phyloP scores from a whole-genome alignment of 2,329 filamentous ascomycete species.

The Aspergillus uvarum region DNA sequence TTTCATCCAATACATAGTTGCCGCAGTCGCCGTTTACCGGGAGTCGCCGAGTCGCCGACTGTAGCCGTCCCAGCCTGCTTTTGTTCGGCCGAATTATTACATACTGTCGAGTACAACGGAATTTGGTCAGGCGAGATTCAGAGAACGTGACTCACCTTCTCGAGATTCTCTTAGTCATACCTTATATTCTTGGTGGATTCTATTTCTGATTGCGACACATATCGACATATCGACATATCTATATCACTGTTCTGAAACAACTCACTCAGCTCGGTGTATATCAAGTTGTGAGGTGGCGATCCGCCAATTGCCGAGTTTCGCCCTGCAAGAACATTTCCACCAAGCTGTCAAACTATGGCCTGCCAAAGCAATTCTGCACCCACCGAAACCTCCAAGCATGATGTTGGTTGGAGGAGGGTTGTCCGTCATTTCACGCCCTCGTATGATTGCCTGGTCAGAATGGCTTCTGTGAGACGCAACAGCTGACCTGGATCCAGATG shows the following conservation, averaged over 20 bases:
- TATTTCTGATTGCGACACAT: background rate
- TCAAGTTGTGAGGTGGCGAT: background rate
- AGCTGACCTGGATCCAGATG: conserved; percentile 29
- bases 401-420: conserved; percentile 38
- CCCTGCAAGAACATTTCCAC: background rate
- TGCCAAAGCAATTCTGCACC: background rate
- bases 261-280: background rate
- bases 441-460: conserved; percentile 17
- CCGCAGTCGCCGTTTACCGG: background rate
- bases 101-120: too few relatives aligned
- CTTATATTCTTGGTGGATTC: background rate
- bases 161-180: background rate
- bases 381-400: conserved; percentile 30
- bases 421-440: conserved; percentile 48
- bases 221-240: too few relatives aligned
- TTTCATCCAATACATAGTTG: background rate
- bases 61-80: background rate
- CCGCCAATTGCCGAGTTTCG: background rate
- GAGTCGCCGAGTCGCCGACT: background rate
- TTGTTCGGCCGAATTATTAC: too few relatives aligned
- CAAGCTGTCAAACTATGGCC: background rate
- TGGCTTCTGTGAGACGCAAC: background rate
- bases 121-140: background rate
- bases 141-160: background rate
- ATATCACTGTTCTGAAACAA: background rate